Evolutionary conservation across 2,329 filamentous ascomycete species (phyloP).

Genomic region (Epichloe glyceriae): DNA sequence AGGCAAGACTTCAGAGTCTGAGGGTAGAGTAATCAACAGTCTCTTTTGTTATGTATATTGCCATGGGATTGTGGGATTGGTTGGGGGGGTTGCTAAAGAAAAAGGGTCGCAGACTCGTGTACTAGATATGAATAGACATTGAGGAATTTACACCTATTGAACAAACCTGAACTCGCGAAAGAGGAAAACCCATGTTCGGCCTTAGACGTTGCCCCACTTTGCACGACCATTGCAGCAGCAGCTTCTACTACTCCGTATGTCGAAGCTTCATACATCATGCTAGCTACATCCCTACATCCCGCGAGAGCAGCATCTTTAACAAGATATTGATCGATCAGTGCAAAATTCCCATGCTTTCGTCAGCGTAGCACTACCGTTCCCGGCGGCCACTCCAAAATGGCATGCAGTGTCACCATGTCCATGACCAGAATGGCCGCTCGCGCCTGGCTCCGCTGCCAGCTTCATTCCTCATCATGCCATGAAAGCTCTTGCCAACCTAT

Average conservation of each 20-base stretch:
- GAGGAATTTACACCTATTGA: neutral
- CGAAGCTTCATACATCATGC: too few species aligned
- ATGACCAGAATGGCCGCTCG: neutral
- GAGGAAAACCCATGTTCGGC: too few species aligned
- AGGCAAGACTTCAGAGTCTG: conserved; percentile 79
- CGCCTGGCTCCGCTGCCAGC: neutral
- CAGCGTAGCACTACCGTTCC: too few species aligned
- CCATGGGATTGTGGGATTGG: conserved; percentile 5
- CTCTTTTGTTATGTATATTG: conserved; percentile 25
- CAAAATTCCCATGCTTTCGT: too few species aligned
- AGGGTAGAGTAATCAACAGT: conserved; percentile 52
- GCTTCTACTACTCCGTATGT: too few species aligned
- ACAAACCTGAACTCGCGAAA: neutral
- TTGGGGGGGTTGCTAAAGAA: conserved; percentile 11
- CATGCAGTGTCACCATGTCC: neutral
- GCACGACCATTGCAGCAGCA: neutral
- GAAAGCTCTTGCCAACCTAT: neutral
- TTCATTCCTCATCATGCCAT: neutral
- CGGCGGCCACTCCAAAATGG: too few species aligned
- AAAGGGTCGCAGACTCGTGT: conserved; percentile 19
- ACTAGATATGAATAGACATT: conserved; percentile 25
- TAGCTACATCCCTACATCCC: too few species aligned
- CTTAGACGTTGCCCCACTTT: neutral
- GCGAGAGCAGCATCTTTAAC: too few species aligned
- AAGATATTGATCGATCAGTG: too few species aligned